phyloP scores from a whole-genome alignment of 345 rosid genomes.

The Balakata baccata region DNA sequence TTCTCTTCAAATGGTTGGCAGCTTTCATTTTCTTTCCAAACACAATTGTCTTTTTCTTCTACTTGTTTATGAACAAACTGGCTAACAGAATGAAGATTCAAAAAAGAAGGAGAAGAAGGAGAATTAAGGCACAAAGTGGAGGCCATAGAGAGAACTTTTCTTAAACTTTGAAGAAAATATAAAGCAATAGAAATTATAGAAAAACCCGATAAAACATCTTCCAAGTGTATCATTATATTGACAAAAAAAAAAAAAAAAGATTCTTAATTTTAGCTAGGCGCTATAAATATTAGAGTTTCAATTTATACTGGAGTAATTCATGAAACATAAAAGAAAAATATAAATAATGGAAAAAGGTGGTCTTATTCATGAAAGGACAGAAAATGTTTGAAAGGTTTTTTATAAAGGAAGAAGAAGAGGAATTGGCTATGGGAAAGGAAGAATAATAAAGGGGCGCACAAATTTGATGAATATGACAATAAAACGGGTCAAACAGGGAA shows the following conservation, averaged over 20 bases:
- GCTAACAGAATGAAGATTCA: neutral
- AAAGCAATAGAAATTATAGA: slow-evolving; percentile 26
- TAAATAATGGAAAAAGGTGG: neutral
- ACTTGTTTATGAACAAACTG: neutral
- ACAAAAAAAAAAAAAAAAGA: too few species aligned
- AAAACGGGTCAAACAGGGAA: slow-evolving; percentile 19
- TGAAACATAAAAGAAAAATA: neutral
- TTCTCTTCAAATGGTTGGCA: neutral
- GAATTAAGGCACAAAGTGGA: slow-evolving; percentile 14
- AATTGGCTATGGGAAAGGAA: neutral
- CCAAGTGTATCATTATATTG: slow-evolving; percentile 18
- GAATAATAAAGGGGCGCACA: neutral
- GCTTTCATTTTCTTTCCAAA: slow-evolving; percentile 1
- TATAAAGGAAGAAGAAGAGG: neutral
- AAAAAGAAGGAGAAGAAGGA: slow-evolving; percentile 12
- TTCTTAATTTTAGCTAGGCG: too few species aligned
- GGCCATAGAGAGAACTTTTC: slow-evolving; percentile 20
- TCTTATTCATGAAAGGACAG: slow-evolving; percentile 8
- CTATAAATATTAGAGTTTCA: too few species aligned
- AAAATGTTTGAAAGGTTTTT: neutral
- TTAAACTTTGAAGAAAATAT: slow-evolving; percentile 11
- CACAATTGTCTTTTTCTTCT: neutral
- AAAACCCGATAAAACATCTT: slow-evolving; percentile 34
- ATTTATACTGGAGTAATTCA: neutral
- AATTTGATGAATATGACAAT: neutral